These are phyloP conservation scores for Aureoboletus auriporus DNA, from an alignment of 768 basidiomycete species.

Conservation along the genomic window DNA sequence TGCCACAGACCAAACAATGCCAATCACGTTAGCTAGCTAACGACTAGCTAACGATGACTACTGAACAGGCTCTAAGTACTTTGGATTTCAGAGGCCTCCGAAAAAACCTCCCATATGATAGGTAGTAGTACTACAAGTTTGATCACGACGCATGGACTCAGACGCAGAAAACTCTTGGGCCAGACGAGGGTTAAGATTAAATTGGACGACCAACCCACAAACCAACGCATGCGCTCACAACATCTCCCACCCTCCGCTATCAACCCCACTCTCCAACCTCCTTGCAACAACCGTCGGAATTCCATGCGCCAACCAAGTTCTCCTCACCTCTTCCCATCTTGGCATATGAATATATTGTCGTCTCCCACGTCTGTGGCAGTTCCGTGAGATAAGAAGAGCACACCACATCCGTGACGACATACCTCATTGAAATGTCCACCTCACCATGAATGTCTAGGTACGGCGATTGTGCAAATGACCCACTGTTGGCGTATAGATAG, in stretches of 20 bases:
- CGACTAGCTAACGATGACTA: too few relatives aligned
- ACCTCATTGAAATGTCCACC: slow-evolving; percentile 90
- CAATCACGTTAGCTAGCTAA: too few relatives aligned
- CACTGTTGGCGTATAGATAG: slow-evolving; percentile 84
- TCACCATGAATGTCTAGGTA: slow-evolving; percentile 96
- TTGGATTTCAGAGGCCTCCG: too few relatives aligned
- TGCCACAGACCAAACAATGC: too few relatives aligned
- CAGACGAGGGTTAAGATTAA: too few relatives aligned
- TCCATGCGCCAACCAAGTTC: slow-evolving; percentile 85
- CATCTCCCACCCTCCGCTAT: slow-evolving; percentile 93
- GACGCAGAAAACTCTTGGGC: too few relatives aligned
- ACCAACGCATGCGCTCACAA: slow-evolving; percentile 36
- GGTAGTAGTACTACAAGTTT: too few relatives aligned
- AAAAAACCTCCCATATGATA: too few relatives aligned
- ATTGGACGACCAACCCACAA: too few relatives aligned
- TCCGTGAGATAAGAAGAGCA: not conserved
- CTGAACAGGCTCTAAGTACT: too few relatives aligned
- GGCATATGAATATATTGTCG: slow-evolving; percentile 82
- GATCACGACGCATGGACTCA: too few relatives aligned
- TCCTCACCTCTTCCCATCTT: slow-evolving; percentile 88
- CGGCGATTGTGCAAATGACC: slow-evolving; percentile 84
- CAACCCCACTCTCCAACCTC: slow-evolving; percentile 80
- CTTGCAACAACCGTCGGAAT: slow-evolving; percentile 89
- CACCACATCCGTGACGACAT: slow-evolving; percentile 11
- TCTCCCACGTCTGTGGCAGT: slow-evolving; percentile 64